Percentiles rank a stretch among this genome's conserved stretches.
Conservation (phyloP, 163 green algal genomes). For the Volvox carteri region DNA sequence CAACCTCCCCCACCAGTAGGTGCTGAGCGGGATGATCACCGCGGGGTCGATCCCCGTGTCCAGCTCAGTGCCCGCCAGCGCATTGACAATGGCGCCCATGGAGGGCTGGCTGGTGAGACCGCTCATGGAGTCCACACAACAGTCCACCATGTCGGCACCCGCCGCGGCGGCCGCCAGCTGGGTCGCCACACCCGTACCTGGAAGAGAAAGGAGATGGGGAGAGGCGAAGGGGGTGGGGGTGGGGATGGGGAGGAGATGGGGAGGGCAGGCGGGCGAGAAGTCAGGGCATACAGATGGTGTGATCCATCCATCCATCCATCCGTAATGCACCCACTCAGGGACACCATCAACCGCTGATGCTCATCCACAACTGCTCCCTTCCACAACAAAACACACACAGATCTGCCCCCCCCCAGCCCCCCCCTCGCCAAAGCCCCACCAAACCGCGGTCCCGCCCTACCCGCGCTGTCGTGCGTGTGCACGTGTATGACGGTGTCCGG, state of each 20-base stretch:
- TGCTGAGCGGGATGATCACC: constrained; percentile 78
- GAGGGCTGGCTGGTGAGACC: constrained; percentile 82
- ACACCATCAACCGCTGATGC: too few relatives aligned
- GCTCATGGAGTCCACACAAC: constrained; percentile 86
- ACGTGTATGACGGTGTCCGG: constrained; percentile 92
- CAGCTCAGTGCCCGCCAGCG: constrained; percentile 82
- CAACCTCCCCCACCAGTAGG: constrained; percentile 85
- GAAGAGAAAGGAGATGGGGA: constrained; percentile 57
- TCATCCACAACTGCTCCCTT: background rate
- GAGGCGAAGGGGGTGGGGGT: constrained; percentile 26
- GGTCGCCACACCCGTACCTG: constrained; percentile 79
- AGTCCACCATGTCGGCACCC: constrained; percentile 94
- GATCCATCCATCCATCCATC: too few relatives aligned
- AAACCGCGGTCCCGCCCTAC: constrained; percentile 32
- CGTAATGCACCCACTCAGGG: too few relatives aligned
- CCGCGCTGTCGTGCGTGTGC: constrained; percentile 96
- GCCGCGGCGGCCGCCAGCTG: constrained; percentile 88
- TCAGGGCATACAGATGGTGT: too few relatives aligned
- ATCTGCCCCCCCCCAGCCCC: background rate
- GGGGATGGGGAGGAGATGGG: background rate
- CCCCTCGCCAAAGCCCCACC: background rate
- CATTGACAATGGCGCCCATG: constrained; percentile 91
- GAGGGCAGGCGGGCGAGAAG: background rate
- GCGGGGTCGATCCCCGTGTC: constrained; percentile 91
- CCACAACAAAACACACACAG: background rate